Base-by-base conservation (phyloP, 345 rosid genomes). In the Hibiscus syriacus region DNA sequence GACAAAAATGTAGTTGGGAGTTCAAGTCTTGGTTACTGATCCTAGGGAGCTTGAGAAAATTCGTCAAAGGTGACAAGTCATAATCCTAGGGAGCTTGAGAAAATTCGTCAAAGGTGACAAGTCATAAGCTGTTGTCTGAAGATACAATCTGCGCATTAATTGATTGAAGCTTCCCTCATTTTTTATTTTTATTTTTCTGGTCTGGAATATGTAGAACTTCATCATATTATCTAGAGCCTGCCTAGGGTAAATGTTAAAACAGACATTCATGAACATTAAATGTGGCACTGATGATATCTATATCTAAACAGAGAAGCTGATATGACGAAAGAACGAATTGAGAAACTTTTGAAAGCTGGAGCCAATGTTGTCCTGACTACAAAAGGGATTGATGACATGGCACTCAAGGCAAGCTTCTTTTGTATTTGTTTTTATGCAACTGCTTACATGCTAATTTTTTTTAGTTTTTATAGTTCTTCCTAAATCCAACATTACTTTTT, bases 321-420 rank as follows among this genome's bases (percentile, higher is more conserved):
- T 80, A 83, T 87, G 96, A 95, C 98, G 0, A 95, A 92, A 67
- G 99, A 95, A 71, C 89, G 98, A 22, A 95, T 95, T 73, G 93
- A 84, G 71, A 94, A 94, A 76, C 87, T 94, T 69, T 77, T 94
- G 66, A 89, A 87, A 79, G 96, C 93, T 77, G 99, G 99, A 50
- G 99, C 99, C n/a, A 91, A 94, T 78, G 98, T 94, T 64, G 80
- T 95, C 57, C 75, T 95, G 76, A 95, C 98, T 39, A 95, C 98
- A 5, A 95, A 95, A 77, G 98, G 96, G 67, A 95, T 95, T 71
- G 99, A 92, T 79, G 99, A 92, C 85, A 95, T 95, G 99, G 96
- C 99, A 69, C 89, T 95, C 56, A 95, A 92, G 89, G 98, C 77
- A 74, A 63, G 76, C 8, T 52, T 68, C 43, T 41, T 17, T 53